Base-by-base conservation (phyloP, 1,284 basidiomycete genomes). In the Rugosomyces carneus region DNA sequence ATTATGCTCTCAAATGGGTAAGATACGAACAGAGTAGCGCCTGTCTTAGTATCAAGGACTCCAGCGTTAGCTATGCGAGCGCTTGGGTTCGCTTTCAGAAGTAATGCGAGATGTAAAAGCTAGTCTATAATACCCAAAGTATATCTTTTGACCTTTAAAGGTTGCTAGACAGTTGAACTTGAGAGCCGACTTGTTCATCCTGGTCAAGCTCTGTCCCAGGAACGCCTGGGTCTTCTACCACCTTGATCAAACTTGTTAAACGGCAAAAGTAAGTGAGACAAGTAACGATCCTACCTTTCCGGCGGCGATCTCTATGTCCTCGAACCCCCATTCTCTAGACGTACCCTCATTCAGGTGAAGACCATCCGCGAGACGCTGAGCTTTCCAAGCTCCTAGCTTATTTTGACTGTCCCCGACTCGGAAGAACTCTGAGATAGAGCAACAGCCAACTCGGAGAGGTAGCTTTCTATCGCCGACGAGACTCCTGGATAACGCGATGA, bases 31-130 rank as follows among this genome's bases (percentile, higher is more conserved):
- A 98, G 68, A 97, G 93, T 60, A 89, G 83, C 59, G 68, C 76
- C 51, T 93, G 89, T 59, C 50, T 71, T 48, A 78, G 65, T 5
- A 62, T 86, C 37, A 68, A 72, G 34, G 92, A 94, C 63, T 91
- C 87, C 39, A 95, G 92, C 60, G 95, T 99, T 27, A 95, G 91
- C 62, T 99, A 99, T 63, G 94, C 93, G 2, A 93, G 91, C 59
- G 95, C 86, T 19, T 90, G 81, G 66, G 67, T 91, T 40, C 71
- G 67, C 36, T 76, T 85, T 57, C 73, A 67, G 57, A 73, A 67
- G 56, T 45, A 24, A 11, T 39, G 13, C 23, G 21, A 4, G 40
- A 8, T 34, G 31, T 34, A n/a, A 15, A 15, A 13, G 29, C 7
- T 15, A 16, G 31, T n/a, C 15, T 5, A 7, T 21, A 16, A 37